Base-by-base conservation (phyloP, 2,329 filamentous ascomycete species). In the Scopulariopsis brevicaulis region DNA sequence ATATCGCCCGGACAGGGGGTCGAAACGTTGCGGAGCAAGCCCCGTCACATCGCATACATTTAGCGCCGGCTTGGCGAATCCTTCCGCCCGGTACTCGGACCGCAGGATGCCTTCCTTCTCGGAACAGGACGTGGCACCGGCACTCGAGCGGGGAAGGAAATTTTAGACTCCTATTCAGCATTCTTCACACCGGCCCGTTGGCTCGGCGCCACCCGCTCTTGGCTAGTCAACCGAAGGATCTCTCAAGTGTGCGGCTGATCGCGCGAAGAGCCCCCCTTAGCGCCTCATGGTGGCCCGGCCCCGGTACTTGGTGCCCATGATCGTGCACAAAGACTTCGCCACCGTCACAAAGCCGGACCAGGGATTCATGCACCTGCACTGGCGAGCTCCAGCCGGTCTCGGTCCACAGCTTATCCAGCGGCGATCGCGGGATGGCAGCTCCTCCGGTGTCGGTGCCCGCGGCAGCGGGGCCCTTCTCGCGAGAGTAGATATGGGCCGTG, bases 311-410 rank as follows among this genome's bases (percentile, higher is more conserved):
- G 37, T 40, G 37, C 37, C 37, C 37, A 4, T 6, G 12, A 18
- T 40, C 37, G 37, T 40, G 37, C 37, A 40, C 12, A 40, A 40
- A 40, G 37, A 40, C 37, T 18, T 40, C 37, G 37, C 4, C 37
- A 40, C 11, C 18, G 37, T 14, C 37, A 40, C 37, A 40, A 6
- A 40, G 5, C 4, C 37, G 5, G 12, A 40, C 12, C 18, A 40
- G 37, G 37, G 37, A 5, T 4, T 40, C 18, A 18, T 40, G 68
- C 68, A 40, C 66, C 4, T 5, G 5, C 37, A 3, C 37, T 10
- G 37, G 37, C 37, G 37, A 14, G 18, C 12, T 40, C 37, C 37
- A 40, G 12, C 37, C 37, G 37, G 37, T 10, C 3, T 40, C 37
- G 37, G 37, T 4, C 37, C 37, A 40, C 12, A 40, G 37, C 37